These are phyloP conservation scores for Silene uniflora DNA, from an alignment of 148 eudicot genomes.

Conservation along the genomic window DNA sequence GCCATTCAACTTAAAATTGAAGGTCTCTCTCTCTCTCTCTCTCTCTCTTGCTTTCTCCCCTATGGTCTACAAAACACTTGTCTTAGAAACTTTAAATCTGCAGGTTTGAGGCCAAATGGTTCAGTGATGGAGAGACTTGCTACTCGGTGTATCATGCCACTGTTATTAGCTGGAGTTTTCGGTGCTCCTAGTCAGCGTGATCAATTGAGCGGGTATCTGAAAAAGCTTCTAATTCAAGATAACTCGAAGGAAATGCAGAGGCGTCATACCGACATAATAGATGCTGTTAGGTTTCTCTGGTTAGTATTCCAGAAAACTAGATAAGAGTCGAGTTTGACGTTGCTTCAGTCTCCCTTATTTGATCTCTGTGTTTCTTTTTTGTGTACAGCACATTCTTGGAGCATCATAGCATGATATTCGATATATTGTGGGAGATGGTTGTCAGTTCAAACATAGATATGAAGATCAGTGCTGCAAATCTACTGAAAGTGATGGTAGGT, in stretches of 20 bases:
- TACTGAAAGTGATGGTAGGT: slow-evolving; percentile 82
- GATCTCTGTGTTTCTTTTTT: slow-evolving; percentile 12
- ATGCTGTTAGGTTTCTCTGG: slow-evolving; percentile 88
- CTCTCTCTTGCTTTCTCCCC: slow-evolving; percentile 5
- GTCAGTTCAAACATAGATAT: slow-evolving; percentile 72
- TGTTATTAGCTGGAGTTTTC: slow-evolving; percentile 81
- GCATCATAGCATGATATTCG: slow-evolving; percentile 71
- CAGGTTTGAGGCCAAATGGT: slow-evolving; percentile 70
- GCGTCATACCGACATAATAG: slow-evolving; percentile 47
- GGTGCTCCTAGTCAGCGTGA: slow-evolving; percentile 76
- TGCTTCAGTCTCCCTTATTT: slow-evolving; percentile 5
- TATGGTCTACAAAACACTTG: not conserved
- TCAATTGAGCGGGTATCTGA: slow-evolving; percentile 62
- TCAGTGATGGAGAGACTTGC: slow-evolving; percentile 73
- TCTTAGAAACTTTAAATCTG: slow-evolving; percentile 2
- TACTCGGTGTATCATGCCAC: slow-evolving; percentile 68
- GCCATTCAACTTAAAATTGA: slow-evolving; percentile 51
- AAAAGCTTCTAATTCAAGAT: slow-evolving; percentile 56
- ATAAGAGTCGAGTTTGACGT: slow-evolving; percentile 8
- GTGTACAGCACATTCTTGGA: slow-evolving; percentile 62
- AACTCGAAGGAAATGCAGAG: slow-evolving; percentile 45
- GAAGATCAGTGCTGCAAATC: slow-evolving; percentile 78
- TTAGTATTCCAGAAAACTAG: slow-evolving; percentile 23
- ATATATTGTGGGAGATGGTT: slow-evolving; percentile 95
- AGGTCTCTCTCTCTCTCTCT: slow-evolving; percentile 40